Base-by-base conservation (phyloP, 1,284 basidiomycete genomes). In the Trichosporon coremiiforme region DNA sequence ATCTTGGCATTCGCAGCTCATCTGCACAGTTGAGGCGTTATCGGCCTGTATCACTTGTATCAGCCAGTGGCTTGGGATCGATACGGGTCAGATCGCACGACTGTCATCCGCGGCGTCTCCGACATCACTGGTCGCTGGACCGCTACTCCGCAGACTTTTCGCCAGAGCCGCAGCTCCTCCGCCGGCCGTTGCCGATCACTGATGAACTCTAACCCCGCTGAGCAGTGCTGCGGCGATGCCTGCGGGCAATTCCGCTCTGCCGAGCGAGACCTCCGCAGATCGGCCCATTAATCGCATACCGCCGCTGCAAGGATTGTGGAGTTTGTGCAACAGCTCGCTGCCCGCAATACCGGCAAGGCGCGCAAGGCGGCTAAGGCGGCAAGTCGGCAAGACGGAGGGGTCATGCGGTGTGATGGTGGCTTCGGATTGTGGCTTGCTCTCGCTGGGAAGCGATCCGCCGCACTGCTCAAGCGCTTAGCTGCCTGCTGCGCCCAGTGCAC, bases 61-160 rank as follows among this genome's bases (percentile, higher is more conserved):
- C 45, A 47, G 45, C 50, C 22, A 17, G 25, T 22, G 50, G 9
- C 50, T 53, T 10, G 50, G 8, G 25, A 20, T 45, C 50, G 50
- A 53, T 53, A 53, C 50, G 22, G 50, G 50, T 8, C 50, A 53
- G 10, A 17, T 53, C 50, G 50, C 50, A 53, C 50, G 50, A 53
- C 50, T 20, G 20, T 13, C 20, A 2, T 22, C 50, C 50, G 50
- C n/a, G 17, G 50, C 50, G 20, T 9, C 9, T 20, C 20, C 20
- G 50, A 25, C 50, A 8, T 53, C 22, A 53, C 9, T 12, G 15
- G 20, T 25, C 20, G 17, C 50, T 53, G 2, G 50, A 9, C 20
- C 6, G 12, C 50, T 53, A 53, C 22, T 25, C 22, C 22, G 50
- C 4, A 25, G 50, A 12, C 22, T 53, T 6, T 20, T 53, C 50